These are phyloP conservation scores for Solanum etuberosum DNA, from an alignment of 257 asterid genomes.

Conservation along the genomic window DNA sequence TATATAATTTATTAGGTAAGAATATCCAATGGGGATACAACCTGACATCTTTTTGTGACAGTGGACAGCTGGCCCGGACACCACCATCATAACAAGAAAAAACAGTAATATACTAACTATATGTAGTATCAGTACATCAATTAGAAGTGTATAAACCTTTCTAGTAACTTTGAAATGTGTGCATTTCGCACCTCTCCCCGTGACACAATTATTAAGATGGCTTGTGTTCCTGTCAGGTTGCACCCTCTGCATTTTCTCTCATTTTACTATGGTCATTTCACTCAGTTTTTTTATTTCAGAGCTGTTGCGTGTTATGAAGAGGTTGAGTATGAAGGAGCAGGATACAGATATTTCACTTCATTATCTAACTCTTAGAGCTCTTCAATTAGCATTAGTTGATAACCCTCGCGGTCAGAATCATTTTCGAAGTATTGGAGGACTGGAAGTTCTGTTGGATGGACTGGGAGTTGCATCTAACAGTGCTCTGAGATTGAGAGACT, in stretches of 20 bases:
- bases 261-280: background rate
- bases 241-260: background rate
- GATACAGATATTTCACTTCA: slow-evolving; percentile 72
- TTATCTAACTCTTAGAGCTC: slow-evolving; percentile 74
- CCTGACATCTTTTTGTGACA: background rate
- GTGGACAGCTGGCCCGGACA: background rate
- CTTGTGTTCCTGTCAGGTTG: background rate
- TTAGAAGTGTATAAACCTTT: background rate
- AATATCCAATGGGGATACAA: background rate
- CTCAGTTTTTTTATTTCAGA: slow-evolving; percentile 32
- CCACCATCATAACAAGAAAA: background rate
- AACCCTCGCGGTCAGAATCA: slow-evolving; percentile 98
- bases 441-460: slow-evolving; percentile 96
- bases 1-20: background rate
- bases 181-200: background rate
- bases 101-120: background rate
- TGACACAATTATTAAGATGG: background rate
- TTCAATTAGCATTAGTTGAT: slow-evolving; percentile 68
- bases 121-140: background rate
- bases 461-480: slow-evolving; percentile 64
- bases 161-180: background rate
- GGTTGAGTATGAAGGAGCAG: slow-evolving; percentile 86
- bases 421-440: slow-evolving; percentile 96
- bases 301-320: slow-evolving; percentile 77
- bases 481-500: slow-evolving; percentile 35